A percentile compares a stretch with the other conserved stretches of the same genome.
These are phyloP conservation scores for Grosmannia clavigera DNA, from an alignment of 2,329 filamentous ascomycete species.

Conservation along the genomic window DNA sequence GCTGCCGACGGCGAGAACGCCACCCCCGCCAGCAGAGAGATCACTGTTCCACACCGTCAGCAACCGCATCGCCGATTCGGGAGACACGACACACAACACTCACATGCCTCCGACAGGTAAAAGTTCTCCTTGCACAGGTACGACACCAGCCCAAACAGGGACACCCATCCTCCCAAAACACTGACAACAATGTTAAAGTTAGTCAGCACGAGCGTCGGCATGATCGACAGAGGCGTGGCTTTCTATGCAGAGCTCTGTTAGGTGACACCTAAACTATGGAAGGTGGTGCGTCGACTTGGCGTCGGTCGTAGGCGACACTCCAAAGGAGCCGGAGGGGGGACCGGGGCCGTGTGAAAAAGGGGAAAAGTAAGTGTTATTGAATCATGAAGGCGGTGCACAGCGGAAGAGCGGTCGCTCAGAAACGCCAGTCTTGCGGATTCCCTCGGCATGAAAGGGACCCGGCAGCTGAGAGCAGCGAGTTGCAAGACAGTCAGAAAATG, in stretches of 20 bases:
- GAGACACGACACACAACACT: conserved; percentile 21
- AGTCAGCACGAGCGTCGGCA: conserved; percentile 32
- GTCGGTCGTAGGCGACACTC: not conserved
- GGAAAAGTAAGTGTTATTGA: conserved; percentile 29
- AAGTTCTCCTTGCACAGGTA: conserved; percentile 82
- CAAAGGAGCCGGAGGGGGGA: no score
- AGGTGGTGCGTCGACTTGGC: not conserved
- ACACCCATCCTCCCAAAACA: conserved; percentile 75
- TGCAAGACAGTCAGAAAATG: not conserved
- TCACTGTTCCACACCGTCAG: conserved; percentile 40
- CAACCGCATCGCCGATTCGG: not conserved
- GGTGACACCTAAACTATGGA: not conserved
- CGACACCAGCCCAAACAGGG: conserved; percentile 80
- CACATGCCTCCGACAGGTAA: conserved; percentile 82
- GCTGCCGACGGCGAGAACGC: conserved; percentile 66
- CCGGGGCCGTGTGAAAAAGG: not conserved
- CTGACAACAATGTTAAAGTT: conserved; percentile 81
- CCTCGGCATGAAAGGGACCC: not conserved
- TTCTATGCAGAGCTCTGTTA: not conserved
- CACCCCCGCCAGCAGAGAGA: conserved; percentile 69
- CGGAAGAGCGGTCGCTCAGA: not conserved
- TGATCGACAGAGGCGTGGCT: conserved; percentile 14
- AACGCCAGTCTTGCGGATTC: conserved; percentile 8
- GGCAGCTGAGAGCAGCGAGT: no score
- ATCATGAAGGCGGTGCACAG: conserved; percentile 20